Base-by-base conservation (phyloP, 2,329 filamentous ascomycete genomes). In the Aspergillus puulaauensis region DNA sequence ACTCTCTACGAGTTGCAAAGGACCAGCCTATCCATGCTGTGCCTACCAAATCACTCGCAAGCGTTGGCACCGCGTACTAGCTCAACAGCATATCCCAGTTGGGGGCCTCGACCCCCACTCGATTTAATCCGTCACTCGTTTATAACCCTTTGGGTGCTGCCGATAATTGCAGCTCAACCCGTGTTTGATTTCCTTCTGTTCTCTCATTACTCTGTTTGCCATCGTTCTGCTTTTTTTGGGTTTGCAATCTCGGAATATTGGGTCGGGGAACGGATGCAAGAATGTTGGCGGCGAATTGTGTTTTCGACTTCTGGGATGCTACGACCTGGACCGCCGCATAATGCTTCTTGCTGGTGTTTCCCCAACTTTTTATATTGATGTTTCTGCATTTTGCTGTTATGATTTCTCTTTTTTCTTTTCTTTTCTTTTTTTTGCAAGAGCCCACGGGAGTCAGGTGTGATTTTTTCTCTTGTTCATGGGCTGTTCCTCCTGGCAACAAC, bases 1-100 rank as follows among this genome's bases (percentile, higher is more conserved):
- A 97, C 73, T 75, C 73, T 49, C 61, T 75, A 48, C 71, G 72
- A 52, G 70, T 74, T 48, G 66, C 65, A 56, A 75, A 75, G 63
- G 75, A 77, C 46, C 73, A 75, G 57, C 70, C 74, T 44, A 71
- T 77, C 31, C 74, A 77, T 45, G 71, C 74, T n/a, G 75, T 77
- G 68, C 70, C 75, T 11, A 72, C 73, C n/a, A 76, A 77, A 65
- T 72, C 74, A 54, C 73, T 77, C 49, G 74, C 74, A 41, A 75
- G 73, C 63, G 71, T 77, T 23, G 74, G 74, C 60, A 77, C 75
- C 33, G 75, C 74, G 21, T 77, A 77, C 57, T 77, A 73, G 69
- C 57, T 49, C 53, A 37, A 40, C 41, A 52, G 35, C 51, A 54
- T 45, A 46, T 40, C 33, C 17, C 23, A 24, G 17, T 35, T 33